A percentile compares a stretch with the other conserved stretches of the same genome.
Evolutionary conservation across 352 stramenopile genomes (phyloP).

Genomic region (Globisporangium orthogonon): DNA sequence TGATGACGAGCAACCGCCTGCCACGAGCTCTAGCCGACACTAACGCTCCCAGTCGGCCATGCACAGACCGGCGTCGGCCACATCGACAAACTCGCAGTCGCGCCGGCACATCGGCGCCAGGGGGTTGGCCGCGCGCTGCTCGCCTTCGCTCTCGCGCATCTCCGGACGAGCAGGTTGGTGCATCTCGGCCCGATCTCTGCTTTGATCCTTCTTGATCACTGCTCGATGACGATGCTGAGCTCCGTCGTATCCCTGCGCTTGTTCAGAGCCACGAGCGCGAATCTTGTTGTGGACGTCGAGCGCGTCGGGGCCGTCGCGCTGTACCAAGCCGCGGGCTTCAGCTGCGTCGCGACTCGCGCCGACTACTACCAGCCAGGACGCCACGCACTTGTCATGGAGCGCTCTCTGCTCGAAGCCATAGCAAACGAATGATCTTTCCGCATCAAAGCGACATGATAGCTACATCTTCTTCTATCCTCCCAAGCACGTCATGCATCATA

Average conservation of each 20-base stretch:
- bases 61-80: constrained; percentile 22
- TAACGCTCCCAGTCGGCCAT: background rate
- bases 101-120: constrained; percentile 19
- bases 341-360: constrained; percentile 13
- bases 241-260: background rate
- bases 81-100: constrained; percentile 43
- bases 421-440: too few relatives aligned
- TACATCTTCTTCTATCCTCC: too few relatives aligned
- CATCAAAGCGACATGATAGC: too few relatives aligned
- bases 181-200: background rate
- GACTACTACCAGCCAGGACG: constrained; percentile 39
- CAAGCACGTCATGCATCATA: background rate
- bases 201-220: too few relatives aligned
- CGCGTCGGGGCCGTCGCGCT: constrained; percentile 27
- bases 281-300: constrained; percentile 26
- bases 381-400: constrained; percentile 37
- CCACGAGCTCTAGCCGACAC: background rate
- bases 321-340: constrained; percentile 34
- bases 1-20: background rate
- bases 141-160: constrained; percentile 19
- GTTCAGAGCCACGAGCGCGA: constrained; percentile 9
- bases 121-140: constrained; percentile 29
- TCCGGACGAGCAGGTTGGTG: constrained; percentile 23
- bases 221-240: background rate
- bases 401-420: background rate